A percentile compares a stretch with the other conserved stretches of the same genome.
phyloP scores from a whole-genome alignment of 345 rosid species.

The Eutrema yunnanense region DNA sequence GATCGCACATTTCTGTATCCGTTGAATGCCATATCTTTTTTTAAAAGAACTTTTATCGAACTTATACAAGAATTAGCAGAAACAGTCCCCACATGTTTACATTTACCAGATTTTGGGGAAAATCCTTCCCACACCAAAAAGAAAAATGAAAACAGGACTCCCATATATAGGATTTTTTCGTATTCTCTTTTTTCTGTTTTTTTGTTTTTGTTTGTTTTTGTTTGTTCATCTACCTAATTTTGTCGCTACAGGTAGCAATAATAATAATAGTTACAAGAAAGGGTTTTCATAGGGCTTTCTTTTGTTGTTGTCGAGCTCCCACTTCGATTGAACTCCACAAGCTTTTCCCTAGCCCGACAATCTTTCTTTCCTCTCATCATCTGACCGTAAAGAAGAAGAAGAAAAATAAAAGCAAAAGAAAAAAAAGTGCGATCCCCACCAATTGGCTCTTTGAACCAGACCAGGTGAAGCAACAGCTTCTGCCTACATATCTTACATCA shows the following conservation, averaged over 20 bases:
- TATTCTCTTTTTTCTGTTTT: slow-evolving; percentile 8
- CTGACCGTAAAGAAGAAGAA: slow-evolving; percentile 26
- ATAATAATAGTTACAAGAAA: slow-evolving; percentile 31
- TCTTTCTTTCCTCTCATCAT: slow-evolving; percentile 24
- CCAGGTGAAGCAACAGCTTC: slow-evolving; percentile 25
- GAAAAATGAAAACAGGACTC: background rate
- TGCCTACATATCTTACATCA: slow-evolving; percentile 32
- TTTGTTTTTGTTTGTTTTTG: background rate
- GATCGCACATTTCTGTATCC: background rate
- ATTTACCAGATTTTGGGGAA: slow-evolving; percentile 20
- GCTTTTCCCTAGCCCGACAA: slow-evolving; percentile 32
- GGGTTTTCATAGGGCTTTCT: slow-evolving; percentile 30
- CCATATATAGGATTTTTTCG: background rate
- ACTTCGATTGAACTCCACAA: slow-evolving; percentile 88
- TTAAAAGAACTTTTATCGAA: background rate
- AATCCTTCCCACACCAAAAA: slow-evolving; percentile 5
- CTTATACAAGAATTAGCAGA: slow-evolving; percentile 22
- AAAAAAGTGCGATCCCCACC: slow-evolving; percentile 17
- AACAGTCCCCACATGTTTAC: slow-evolving; percentile 24
- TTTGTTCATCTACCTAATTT: slow-evolving; percentile 20
- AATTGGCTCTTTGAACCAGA: slow-evolving; percentile 64
- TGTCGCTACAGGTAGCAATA: slow-evolving; percentile 21
- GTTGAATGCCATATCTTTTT: background rate
- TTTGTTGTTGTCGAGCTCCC: slow-evolving; percentile 68
- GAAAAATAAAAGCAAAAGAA: background rate